Conservation (phyloP, 768 basidiomycete species). For the Hydnomerulius pinastri region DNA sequence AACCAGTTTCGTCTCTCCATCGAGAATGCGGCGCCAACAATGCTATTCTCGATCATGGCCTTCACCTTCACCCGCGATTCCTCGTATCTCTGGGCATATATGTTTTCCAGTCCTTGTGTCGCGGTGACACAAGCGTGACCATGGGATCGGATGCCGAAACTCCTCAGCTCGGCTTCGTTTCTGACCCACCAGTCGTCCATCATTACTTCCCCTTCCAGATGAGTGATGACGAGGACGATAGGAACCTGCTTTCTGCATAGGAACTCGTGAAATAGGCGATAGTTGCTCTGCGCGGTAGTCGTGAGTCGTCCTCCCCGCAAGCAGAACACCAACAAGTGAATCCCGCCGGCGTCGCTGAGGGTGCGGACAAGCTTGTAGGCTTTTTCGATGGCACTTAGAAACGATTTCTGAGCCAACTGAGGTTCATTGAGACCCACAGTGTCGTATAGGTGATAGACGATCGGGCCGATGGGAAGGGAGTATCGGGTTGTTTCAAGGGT, state of each 20-base stretch:
- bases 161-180: constrained; percentile 26
- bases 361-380: constrained; percentile 33
- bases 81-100: too few relatives aligned
- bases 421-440: constrained; percentile 34
- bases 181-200: constrained; percentile 34
- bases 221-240: constrained; percentile 31
- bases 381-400: constrained; percentile 28
- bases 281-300: constrained; percentile 30
- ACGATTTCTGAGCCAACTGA: constrained; percentile 21
- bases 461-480: constrained; percentile 13
- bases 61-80: background rate
- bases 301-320: constrained; percentile 37
- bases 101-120: too few relatives aligned
- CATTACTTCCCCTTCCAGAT: constrained; percentile 27
- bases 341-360: constrained; percentile 30
- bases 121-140: constrained; percentile 36
- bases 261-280: constrained; percentile 31
- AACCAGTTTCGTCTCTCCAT: too few relatives aligned
- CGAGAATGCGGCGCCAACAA: background rate
- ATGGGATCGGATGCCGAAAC: constrained; percentile 22
- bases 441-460: constrained; percentile 30
- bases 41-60: too few relatives aligned
- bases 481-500: constrained; percentile 34
- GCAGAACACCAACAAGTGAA: constrained; percentile 41
- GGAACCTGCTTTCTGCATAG: constrained; percentile 35